A percentile compares a stretch with the other conserved stretches of the same genome.
Conservation (phyloP, 2,329 filamentous ascomycete genomes). For the Dryadomyces quercivorus region DNA sequence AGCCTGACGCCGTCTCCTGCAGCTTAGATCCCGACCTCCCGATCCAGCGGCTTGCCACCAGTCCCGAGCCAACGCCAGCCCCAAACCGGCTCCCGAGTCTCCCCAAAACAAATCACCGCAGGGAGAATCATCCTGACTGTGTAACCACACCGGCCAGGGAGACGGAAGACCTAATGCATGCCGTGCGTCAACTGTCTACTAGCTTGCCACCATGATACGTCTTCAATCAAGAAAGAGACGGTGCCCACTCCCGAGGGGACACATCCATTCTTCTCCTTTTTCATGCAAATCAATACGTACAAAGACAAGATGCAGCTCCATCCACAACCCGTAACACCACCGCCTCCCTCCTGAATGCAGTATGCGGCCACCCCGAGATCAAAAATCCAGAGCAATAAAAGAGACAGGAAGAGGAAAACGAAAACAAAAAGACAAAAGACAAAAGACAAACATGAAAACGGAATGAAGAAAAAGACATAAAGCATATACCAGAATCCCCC, state of each 20-base stretch:
- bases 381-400: not conserved
- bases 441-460: not conserved
- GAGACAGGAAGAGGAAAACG: not conserved
- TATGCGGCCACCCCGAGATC: constrained; percentile 1
- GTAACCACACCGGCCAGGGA: not conserved
- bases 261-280: not conserved
- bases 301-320: not conserved
- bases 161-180: not conserved
- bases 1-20: too few relatives aligned
- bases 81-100: too few relatives aligned
- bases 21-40: too few relatives aligned
- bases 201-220: not conserved
- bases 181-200: not conserved
- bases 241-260: not conserved
- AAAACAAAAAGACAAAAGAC: not conserved
- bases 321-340: constrained; percentile 5
- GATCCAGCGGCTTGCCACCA: too few relatives aligned
- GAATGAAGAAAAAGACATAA: not conserved
- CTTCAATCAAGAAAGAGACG: too few relatives aligned
- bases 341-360: constrained; percentile 6
- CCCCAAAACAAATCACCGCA: not conserved
- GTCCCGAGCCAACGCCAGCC: too few relatives aligned
- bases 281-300: not conserved
- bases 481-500: not conserved
- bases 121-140: not conserved